Base-by-base conservation (phyloP, 495 filamentous ascomycete genomes). In the Baudoinia panamericana region DNA sequence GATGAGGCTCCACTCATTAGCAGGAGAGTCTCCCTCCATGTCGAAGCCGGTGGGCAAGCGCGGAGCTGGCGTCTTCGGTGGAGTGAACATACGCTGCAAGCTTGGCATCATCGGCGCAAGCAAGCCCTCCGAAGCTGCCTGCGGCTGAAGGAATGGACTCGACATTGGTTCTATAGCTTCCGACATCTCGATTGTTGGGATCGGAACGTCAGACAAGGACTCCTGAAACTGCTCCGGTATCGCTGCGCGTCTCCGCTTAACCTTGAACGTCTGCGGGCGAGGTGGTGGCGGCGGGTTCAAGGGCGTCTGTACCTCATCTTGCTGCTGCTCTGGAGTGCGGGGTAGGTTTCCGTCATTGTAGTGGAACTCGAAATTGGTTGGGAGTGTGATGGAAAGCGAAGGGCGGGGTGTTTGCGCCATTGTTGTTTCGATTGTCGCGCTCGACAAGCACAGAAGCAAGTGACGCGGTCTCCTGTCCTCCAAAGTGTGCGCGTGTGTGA, bases 131-230 rank as follows among this genome's bases (percentile, higher is more conserved):
- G 50, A 41, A 12, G 39, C 49, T 27, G 43, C 34, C 1, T 30
- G 7, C 17, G 54, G 16, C n/a, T 43, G 35, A 3, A 53, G 44
- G 7, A 56, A 35, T 29, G 47, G 53, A 20, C 46, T 48, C 1
- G 46, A 46, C 21, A 35, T 38, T 20, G 55, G 41, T 24, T 46
- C 52, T 41, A 39, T 29, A n/a, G 50, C 30, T 9, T 60, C 51
- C n/a, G 71, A 66, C 21, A 67, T 60, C 60, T 79, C 76, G 40
- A 80, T 79, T 1, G 73, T 75, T 6, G 76, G 75, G 22, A 78
- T 53, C 0, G 69, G 67, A 6, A 65, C 53, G 54, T 76, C 71
- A 6, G 36, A 29, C 25, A 43, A 25, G 9, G 31, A n/a, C 17
- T 38, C 27, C 9, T 45, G 24, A 13, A 28, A 18, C 50, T 45